These are phyloP conservation scores for Trypanosoma conorhini DNA, from an alignment of 208 protist species.

Conservation along the genomic window DNA sequence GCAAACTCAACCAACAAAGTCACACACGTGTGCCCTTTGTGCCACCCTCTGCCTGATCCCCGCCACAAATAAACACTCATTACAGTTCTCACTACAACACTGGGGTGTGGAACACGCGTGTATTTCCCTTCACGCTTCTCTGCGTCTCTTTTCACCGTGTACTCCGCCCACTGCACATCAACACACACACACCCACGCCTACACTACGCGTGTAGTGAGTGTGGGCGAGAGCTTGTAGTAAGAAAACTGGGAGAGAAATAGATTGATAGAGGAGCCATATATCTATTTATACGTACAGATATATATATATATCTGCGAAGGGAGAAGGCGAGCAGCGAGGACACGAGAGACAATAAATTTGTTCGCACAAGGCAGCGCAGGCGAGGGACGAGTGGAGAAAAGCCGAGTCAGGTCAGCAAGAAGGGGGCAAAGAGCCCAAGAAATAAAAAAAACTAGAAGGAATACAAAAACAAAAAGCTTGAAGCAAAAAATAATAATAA, in stretches of 20 bases:
- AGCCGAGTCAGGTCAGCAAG: background rate
- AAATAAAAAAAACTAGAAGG: too few relatives aligned
- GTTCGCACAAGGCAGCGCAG: too few relatives aligned
- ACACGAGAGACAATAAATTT: too few relatives aligned
- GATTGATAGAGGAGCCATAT: background rate
- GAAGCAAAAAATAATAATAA: background rate
- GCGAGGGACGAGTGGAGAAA: too few relatives aligned
- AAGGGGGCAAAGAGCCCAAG: background rate
- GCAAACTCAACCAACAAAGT: background rate
- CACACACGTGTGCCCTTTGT: background rate
- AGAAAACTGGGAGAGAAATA: background rate
- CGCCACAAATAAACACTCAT: background rate
- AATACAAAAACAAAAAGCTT: too few relatives aligned
- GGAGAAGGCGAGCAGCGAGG: too few relatives aligned
- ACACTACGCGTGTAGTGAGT: too few relatives aligned
- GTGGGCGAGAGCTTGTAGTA: background rate
- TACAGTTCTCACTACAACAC: background rate
- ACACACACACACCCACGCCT: too few relatives aligned
- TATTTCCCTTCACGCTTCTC: background rate
- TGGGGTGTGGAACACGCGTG: background rate
- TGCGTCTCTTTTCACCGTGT: conserved; percentile 4
- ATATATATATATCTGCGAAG: background rate
- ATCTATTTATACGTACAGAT: background rate
- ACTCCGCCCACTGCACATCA: too few relatives aligned
- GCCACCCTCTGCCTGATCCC: background rate